phyloP scores from a whole-genome alignment of 2,329 filamentous ascomycete species.

The Graphiopsis chlorocephala region DNA sequence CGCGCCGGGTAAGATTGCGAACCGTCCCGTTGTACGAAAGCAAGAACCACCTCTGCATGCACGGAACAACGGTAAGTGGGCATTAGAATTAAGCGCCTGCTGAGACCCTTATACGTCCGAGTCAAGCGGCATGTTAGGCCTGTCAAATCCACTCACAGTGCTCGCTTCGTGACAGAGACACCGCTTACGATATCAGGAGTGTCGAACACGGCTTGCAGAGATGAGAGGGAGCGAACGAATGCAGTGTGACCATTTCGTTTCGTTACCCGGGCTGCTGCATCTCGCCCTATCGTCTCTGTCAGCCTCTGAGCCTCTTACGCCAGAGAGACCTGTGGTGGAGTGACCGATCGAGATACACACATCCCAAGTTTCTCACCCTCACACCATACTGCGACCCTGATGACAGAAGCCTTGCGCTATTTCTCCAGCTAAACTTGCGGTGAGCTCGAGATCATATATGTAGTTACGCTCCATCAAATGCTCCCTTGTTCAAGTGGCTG shows the following conservation, averaged over 20 bases:
- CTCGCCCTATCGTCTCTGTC: neutral
- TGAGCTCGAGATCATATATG: neutral
- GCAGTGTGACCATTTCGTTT: neutral
- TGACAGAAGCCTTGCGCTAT: neutral
- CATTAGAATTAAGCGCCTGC: slow-evolving; percentile 1
- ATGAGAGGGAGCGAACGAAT: neutral
- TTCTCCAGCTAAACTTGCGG: neutral
- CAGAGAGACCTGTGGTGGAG: neutral
- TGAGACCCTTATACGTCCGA: neutral
- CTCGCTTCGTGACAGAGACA: neutral
- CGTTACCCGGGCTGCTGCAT: neutral
- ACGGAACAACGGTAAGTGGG: slow-evolving; percentile 7
- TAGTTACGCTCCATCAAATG: neutral
- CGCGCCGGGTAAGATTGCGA: neutral
- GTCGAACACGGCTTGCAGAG: neutral
- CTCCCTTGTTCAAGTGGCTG: neutral
- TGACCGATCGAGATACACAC: neutral
- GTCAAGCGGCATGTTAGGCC: neutral
- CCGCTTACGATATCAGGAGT: neutral
- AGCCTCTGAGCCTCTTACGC: neutral
- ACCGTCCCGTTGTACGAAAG: slow-evolving; percentile 1
- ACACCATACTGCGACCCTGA: neutral
- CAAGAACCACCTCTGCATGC: slow-evolving; percentile 8
- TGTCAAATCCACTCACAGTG: neutral
- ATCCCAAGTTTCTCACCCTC: neutral